Base-by-base conservation (phyloP, 495 filamentous ascomycete species). In the Aspergillus panamensis region DNA sequence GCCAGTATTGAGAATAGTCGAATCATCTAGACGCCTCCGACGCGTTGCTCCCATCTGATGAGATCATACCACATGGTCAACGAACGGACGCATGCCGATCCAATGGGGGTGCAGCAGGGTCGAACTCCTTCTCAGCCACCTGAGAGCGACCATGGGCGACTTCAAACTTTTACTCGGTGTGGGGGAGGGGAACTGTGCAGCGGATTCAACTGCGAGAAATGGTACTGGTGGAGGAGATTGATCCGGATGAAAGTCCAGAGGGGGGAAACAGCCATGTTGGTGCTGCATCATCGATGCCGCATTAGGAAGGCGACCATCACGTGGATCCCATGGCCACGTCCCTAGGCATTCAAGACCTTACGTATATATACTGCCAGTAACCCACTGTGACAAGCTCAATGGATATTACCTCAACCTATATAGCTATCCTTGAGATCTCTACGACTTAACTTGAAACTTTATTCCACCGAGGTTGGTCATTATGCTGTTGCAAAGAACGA, bases 61-160 rank as follows among this genome's bases (percentile, higher is more conserved):
- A 60, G 21, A 16, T 60, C 58, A 60, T 60, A 21, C 51, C 45
- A 55, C 51, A 60, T 60, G 58, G 58, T 45, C 21, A 19, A 42
- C 19, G 14, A 48, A 37, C 32, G 10, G 0, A 57, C 20, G 16
- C 6, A 20, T 19, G 20, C 3, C 30, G 14, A 19, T 43, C 51
- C 33, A 21, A 16, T 33, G 5, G 16, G 13, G 30, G 35, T n/a
- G 32, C 19, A 17, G 19, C 20, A 16, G 25, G 20, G 32, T 10
- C 21, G 2, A 43, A 20, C 19, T 2, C 9, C 6, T 50, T 5
- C 13, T 17, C 42, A 32, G 25, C 40, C n/a, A 40, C 51, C 37
- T 13, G 21, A 30, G 42, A 48, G 25, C n/a, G 48, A 45, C 42
- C 42, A 45, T 45, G 42, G 42, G 42, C 17, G 8, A 5, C 42